phyloP scores from a whole-genome alignment of 2,329 filamentous ascomycete species.

The Cytospora piceae region DNA sequence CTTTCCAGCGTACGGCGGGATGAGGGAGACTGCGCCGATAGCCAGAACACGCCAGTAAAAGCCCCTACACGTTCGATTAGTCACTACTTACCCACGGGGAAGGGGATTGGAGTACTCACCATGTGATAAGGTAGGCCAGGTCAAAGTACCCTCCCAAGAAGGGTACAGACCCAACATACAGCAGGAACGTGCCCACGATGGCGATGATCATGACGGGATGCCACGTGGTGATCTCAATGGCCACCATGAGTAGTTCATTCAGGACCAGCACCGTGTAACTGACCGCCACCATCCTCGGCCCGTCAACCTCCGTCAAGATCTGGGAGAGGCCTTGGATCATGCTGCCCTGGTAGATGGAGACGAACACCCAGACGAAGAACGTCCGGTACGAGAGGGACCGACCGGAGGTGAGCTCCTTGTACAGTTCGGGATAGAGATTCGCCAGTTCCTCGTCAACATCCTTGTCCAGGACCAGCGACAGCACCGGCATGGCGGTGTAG shows the following conservation, averaged over 20 bases:
- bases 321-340: conserved; percentile 96
- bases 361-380: conserved; percentile 95
- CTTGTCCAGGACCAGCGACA: conserved; percentile 90
- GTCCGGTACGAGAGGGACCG: conserved; percentile 87
- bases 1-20: conserved; percentile 88
- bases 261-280: conserved; percentile 90
- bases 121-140: conserved; percentile 73
- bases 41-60: conserved; percentile 89
- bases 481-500: conserved; percentile 91
- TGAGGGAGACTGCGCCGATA: conserved; percentile 77
- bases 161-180: conserved; percentile 83
- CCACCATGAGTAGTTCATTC: conserved; percentile 97
- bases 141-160: conserved; percentile 92
- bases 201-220: conserved; percentile 88
- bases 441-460: conserved; percentile 94
- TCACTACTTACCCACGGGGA: conserved; percentile 2
- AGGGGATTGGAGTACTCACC: conserved; percentile 49
- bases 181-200: conserved; percentile 77
- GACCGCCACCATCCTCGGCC: conserved; percentile 80
- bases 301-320: conserved; percentile 78
- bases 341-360: conserved; percentile 92
- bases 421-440: conserved; percentile 94
- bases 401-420: conserved; percentile 93
- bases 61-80: conserved; percentile 54
- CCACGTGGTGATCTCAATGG: conserved; percentile 95